Percentiles rank a stretch among this genome's conserved stretches.
Evolutionary conservation across 495 filamentous ascomycete species (phyloP).

Genomic region (Aspergillus sclerotiicarbonarius): DNA sequence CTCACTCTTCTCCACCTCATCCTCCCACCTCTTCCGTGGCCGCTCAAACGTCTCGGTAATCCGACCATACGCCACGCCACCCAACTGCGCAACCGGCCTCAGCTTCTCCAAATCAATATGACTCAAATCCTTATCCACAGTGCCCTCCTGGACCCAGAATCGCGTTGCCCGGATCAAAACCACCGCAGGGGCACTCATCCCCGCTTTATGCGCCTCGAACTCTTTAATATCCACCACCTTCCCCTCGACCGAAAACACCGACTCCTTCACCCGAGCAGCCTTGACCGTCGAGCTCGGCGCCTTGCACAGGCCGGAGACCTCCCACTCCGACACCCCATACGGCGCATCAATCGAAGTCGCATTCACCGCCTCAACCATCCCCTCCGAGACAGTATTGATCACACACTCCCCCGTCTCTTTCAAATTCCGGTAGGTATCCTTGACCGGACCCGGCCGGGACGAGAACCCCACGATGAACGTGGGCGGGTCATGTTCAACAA

Average conservation of each 20-base stretch:
- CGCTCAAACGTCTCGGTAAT: slow-evolving; percentile 64
- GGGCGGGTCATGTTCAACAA: slow-evolving; percentile 82
- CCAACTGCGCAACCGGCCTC: slow-evolving; percentile 68
- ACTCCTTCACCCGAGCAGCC: slow-evolving; percentile 67
- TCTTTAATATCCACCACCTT: slow-evolving; percentile 69
- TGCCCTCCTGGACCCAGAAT: slow-evolving; percentile 84
- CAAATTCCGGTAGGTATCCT: slow-evolving; percentile 74
- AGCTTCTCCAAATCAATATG: slow-evolving; percentile 68
- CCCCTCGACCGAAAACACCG: slow-evolving; percentile 75
- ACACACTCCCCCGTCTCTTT: slow-evolving; percentile 62
- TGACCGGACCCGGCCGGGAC: slow-evolving; percentile 50
- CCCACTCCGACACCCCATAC: slow-evolving; percentile 75
- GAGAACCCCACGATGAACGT: slow-evolving; percentile 76
- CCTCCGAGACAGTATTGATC: slow-evolving; percentile 79
- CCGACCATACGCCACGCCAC: slow-evolving; percentile 76
- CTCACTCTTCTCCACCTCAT: slow-evolving; percentile 46
- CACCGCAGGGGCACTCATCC: slow-evolving; percentile 66
- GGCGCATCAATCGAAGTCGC: slow-evolving; percentile 70
- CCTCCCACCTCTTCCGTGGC: slow-evolving; percentile 62
- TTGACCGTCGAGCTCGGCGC: slow-evolving; percentile 57
- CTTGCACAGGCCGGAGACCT: slow-evolving; percentile 67
- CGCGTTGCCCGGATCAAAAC: slow-evolving; percentile 74
- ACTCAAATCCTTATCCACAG: slow-evolving; percentile 66
- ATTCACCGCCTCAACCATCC: slow-evolving; percentile 84
- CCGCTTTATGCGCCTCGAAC: slow-evolving; percentile 63